Evolutionary conservation across 441 rosid genomes (phyloP).

Genomic region (Mallotus repandus): DNA sequence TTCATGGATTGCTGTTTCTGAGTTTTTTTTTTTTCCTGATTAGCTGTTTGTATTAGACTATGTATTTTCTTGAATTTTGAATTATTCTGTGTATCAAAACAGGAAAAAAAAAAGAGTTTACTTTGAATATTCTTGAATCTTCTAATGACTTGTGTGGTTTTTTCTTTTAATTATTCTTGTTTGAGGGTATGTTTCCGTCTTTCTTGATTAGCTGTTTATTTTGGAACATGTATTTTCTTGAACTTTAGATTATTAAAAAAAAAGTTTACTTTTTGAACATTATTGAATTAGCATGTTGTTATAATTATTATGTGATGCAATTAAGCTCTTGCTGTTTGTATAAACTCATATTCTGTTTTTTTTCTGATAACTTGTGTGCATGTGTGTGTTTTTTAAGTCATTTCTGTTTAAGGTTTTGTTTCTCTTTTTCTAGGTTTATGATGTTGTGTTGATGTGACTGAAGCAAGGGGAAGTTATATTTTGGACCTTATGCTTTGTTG

Average conservation of each 20-base stretch:
- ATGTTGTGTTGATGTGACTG: background rate
- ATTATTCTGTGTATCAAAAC: too few species aligned
- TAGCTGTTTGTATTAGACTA: too few species aligned
- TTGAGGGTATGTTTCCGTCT: background rate
- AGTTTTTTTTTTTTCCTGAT: too few species aligned
- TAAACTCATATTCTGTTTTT: background rate
- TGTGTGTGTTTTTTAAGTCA: background rate
- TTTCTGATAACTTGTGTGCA: background rate
- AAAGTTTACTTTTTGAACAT: background rate
- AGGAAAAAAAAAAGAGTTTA: too few species aligned
- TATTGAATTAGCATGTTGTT: background rate
- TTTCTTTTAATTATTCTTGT: too few species aligned
- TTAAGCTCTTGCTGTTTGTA: background rate
- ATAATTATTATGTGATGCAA: constrained; percentile 1
- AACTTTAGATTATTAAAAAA: background rate
- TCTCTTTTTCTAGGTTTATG: constrained; percentile 28
- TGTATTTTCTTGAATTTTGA: too few species aligned
- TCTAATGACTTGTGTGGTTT: too few species aligned
- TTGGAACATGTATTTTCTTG: background rate
- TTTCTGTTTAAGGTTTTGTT: constrained; percentile 5
- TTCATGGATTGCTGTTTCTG: background rate
- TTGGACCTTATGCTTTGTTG: constrained; percentile 15
- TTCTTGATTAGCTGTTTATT: background rate
- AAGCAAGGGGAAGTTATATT: constrained; percentile 12
- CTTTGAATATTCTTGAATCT: too few species aligned